Conservation (phyloP, 169 alveolate species). For the Plasmodium malariae region DNA sequence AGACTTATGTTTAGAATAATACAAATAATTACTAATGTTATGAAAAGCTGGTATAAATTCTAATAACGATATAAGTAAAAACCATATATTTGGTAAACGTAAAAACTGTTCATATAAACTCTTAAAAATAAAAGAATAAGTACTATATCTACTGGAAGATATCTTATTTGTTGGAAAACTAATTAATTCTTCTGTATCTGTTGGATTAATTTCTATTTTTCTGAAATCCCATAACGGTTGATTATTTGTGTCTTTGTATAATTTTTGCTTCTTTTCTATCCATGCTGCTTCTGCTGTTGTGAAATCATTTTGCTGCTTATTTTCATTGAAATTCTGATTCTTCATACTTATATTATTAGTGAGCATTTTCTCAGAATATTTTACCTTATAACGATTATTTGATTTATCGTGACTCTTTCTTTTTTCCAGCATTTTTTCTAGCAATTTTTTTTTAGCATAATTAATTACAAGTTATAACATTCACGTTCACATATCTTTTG, state of each 20-base stretch:
- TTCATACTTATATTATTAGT: conserved; percentile 33
- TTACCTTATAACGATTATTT: conserved; percentile 29
- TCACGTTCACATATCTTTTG: neutral
- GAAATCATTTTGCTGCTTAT: conserved; percentile 55
- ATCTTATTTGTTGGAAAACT: conserved; percentile 81
- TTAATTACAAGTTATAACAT: conserved; percentile 1
- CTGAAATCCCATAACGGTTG: conserved; percentile 87
- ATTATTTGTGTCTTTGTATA: conserved; percentile 83
- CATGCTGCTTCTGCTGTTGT: conserved; percentile 78
- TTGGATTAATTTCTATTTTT: conserved; percentile 84
- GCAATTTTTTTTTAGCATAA: neutral
- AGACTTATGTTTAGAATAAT: conserved; percentile 45
- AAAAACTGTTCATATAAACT: conserved; percentile 70
- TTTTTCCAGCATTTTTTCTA: conserved; percentile 19
- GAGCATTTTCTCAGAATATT: conserved; percentile 37
- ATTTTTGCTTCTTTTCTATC: conserved; percentile 81
- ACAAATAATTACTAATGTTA: conserved; percentile 68
- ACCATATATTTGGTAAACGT: conserved; percentile 75
- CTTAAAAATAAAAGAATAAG: conserved; percentile 80
- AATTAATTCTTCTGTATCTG: conserved; percentile 79
- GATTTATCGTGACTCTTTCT: conserved; percentile 23
- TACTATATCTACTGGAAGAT: conserved; percentile 49
- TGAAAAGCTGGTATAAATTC: conserved; percentile 77
- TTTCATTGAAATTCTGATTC: conserved; percentile 41
- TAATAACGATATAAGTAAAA: conserved; percentile 64